Base-by-base conservation (phyloP, 305 asterid species). In the Ruellia speciosa region DNA sequence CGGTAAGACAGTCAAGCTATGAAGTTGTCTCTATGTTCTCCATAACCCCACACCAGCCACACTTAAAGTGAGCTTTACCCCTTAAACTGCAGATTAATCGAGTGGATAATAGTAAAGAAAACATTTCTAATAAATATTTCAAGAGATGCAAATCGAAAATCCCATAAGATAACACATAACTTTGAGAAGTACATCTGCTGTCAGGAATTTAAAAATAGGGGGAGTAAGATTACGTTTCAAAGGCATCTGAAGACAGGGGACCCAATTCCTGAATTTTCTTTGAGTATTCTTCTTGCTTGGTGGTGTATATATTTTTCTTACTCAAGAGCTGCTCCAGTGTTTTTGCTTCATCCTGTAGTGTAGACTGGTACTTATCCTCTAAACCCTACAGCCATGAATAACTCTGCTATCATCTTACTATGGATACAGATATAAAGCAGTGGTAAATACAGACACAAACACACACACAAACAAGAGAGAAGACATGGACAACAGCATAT, bases 231-330 rank as follows among this genome's bases (percentile, higher is more conserved):
- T 89, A 93, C 99, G 70, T 93, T 70, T 93, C 99, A 83, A 93
- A 86, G 49, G 99, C 96, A 76, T 93, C 99, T 10, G 99, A 81
- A 60, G 99, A 84, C 62, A 93, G 79, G 55, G 96, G 96, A 72
- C 99, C 99, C 85, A 89, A 67, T 73, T 88, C 99, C 63, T 97
- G 77, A 54, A 93, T 93, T 76, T 89, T 93, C 82, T 86, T 93
- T 0, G 95, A 82, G 81, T 77, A 86, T 65, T 88, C 99, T 60
- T 93, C 97, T 79, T 93, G 99, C 77, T 84, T 93, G 61, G 94
- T 81, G 58, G 80, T 66, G 77, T 78, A 88, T 62, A 72, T 70
- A 67, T 82, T 88, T 75, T 85, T 85, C 80, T 75, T 88, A 72
- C 81, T 75, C 68, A 84, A 62, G 46, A 93, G 80, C 69, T 86